Base-by-base conservation (phyloP, 2,329 filamentous ascomycete species). In the Colletotrichum ledebouriae region DNA sequence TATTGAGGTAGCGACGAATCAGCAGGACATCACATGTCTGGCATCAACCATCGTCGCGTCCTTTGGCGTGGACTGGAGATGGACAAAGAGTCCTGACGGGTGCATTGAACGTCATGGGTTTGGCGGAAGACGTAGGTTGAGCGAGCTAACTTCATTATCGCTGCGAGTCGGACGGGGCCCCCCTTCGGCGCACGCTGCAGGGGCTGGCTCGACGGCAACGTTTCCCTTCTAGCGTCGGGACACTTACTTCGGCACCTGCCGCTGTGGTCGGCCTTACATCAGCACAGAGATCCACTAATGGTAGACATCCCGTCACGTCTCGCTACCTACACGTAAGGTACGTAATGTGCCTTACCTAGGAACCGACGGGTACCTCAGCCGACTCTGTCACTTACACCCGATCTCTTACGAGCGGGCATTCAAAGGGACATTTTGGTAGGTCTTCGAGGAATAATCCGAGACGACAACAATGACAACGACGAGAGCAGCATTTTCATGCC, bases 31-130 rank as follows among this genome's bases (percentile, higher is more conserved):
- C 42, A 69, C 62, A 71, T 71, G 46, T 66, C 61, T 64, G 46
- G 50, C 56, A 60, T 65, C 34, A 65, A 69, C 50, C 68, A 70
- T 70, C 11, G 20, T 70, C 68, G 64, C 67, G 52, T 57, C 42
- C 41, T 33, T 22, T 17, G 11, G 50, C 33, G 49, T 68, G 64
- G 33, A 47, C 52, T 63, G 25, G 17, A 63, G 46, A 58, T 64
- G 68, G 64, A 69, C 59, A 57, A 70, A 39, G 49, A 69, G 64
- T 68, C 64, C 68, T 56, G 46, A 56, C n/a, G 44, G 46, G 56
- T 63, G 59, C 49, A 64, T 67, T 59, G 59, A 61, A 64, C 64
- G 64, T 70, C 64, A 70, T 70, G 64, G 68, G 64, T 41, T 67
- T 67, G 63, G 57, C 65, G 65, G 65, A 60, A 64, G 34, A 67